Conservation (phyloP, 2,329 filamentous ascomycete genomes). For the Dactylonectria macrodidyma region DNA sequence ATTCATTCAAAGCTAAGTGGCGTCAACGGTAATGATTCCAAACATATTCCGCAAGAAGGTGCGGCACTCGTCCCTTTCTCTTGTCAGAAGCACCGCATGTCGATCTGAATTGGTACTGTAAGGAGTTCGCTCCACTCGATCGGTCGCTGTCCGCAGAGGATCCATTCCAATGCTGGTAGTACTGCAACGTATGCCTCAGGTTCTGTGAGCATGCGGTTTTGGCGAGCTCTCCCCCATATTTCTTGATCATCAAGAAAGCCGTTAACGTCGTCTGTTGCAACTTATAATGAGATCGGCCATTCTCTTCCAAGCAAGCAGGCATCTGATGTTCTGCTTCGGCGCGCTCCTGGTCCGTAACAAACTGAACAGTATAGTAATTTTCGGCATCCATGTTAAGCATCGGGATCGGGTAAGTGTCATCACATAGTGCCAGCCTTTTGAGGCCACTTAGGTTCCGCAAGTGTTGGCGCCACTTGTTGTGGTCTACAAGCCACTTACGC, state of each 20-base stretch:
- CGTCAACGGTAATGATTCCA: too few relatives aligned
- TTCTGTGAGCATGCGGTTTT: constrained; percentile 36
- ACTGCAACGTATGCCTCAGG: constrained; percentile 28
- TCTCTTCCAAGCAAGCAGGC: constrained; percentile 3
- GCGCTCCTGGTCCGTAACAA: background rate
- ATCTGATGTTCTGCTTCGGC: constrained; percentile 8
- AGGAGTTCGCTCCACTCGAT: constrained; percentile 17
- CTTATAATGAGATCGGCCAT: too few relatives aligned
- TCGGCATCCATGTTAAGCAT: background rate
- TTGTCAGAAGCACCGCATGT: constrained; percentile 6
- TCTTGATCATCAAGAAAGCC: background rate
- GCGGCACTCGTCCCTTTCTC: background rate
- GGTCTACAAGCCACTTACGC: constrained; percentile 28
- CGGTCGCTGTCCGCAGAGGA: constrained; percentile 32
- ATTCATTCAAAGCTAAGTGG: too few relatives aligned
- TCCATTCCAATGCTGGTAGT: constrained; percentile 34
- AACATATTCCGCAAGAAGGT: background rate
- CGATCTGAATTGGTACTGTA: background rate
- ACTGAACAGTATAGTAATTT: constrained; percentile 5
- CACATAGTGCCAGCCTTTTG: constrained; percentile 17
- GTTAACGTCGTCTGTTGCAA: background rate
- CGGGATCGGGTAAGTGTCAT: constrained; percentile 24
- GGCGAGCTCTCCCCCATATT: constrained; percentile 30
- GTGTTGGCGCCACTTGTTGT: background rate
- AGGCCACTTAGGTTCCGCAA: constrained; percentile 15